phyloP scores from a whole-genome alignment of 164 flowering plant genomes.

The Macadamia integrifolia region DNA sequence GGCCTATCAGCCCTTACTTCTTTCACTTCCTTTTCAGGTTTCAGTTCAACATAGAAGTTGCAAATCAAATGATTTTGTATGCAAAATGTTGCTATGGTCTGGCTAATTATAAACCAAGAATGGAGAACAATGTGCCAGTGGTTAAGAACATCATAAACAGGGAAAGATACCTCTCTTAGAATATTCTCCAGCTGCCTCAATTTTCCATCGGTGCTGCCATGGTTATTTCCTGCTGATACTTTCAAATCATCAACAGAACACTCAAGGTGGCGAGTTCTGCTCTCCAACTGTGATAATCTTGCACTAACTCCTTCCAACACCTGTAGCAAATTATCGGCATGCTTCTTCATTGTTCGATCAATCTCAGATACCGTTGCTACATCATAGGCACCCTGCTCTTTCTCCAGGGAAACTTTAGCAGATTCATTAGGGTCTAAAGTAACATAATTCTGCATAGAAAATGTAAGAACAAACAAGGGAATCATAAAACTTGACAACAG shows the following conservation, averaged over 20 bases:
- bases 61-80: neutral
- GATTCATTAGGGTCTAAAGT: constrained; percentile 44
- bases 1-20: neutral
- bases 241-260: constrained; percentile 78
- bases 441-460: constrained; percentile 41
- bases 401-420: constrained; percentile 32
- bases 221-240: constrained; percentile 57
- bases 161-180: constrained; percentile 61
- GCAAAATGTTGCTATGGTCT: neutral
- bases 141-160: neutral
- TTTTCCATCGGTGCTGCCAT: constrained; percentile 79
- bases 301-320: constrained; percentile 74
- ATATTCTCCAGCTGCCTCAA: constrained; percentile 80
- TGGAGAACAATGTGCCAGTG: neutral
- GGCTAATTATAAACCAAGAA: neutral
- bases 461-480: neutral
- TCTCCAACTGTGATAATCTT: constrained; percentile 72
- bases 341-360: constrained; percentile 74
- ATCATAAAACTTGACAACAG: no score
- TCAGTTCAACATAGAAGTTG: neutral
- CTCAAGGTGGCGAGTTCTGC: constrained; percentile 68
- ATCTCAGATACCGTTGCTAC: constrained; percentile 51
- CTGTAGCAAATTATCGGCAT: constrained; percentile 66
- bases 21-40: neutral
- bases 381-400: constrained; percentile 33